Percentiles rank a stretch among this genome's conserved stretches.
These are phyloP conservation scores for Hanseniaspora opuntiae DNA, from an alignment of 805 yeast species.

Conservation along the genomic window DNA sequence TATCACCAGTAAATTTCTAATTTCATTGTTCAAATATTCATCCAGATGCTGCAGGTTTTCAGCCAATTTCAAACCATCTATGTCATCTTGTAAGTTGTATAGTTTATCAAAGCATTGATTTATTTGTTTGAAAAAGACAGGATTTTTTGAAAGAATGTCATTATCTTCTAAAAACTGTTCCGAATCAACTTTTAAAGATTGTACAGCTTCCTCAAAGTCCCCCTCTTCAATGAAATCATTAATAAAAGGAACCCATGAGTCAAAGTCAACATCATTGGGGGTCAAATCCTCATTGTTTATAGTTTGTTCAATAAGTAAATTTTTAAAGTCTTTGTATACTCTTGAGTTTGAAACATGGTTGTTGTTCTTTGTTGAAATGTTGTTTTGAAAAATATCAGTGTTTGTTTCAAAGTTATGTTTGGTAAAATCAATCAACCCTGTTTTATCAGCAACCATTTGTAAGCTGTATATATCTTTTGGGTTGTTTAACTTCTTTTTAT, in stretches of 20 bases:
- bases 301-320: conserved; percentile 1
- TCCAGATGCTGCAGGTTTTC: neutral
- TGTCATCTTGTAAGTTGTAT: neutral
- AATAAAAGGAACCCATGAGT: conserved; percentile 9
- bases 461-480: neutral
- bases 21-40: neutral
- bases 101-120: neutral
- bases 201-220: neutral
- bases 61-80: neutral
- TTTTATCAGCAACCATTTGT: neutral
- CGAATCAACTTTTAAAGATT: neutral
- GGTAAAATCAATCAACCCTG: neutral
- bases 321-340: neutral
- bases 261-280: neutral
- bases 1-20: neutral
- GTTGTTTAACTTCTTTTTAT: neutral
- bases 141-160: conserved; percentile 2
- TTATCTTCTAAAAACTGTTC: conserved; percentile 2
- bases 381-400: neutral
- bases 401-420: neutral
- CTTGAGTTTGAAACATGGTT: neutral
- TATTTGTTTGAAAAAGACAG: conserved; percentile 6
- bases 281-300: neutral
- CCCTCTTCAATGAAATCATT: conserved; percentile 6
- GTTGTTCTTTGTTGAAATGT: neutral